Percentiles rank a stretch among this genome's conserved stretches.
Conservation (phyloP, 2,329 filamentous ascomycete species). For the Xylogone sp. region DNA sequence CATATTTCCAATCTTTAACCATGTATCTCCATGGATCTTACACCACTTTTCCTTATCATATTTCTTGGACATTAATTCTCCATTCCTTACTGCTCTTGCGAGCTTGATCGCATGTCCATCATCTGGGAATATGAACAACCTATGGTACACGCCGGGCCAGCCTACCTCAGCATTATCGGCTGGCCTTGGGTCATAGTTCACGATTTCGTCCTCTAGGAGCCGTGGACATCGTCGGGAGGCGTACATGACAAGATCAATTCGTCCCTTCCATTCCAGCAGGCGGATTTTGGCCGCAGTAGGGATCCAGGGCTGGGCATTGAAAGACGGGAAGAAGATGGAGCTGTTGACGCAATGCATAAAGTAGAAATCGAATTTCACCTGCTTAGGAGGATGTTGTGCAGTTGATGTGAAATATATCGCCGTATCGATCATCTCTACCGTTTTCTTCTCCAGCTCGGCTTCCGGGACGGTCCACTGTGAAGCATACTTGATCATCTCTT, state of each 20-base stretch:
- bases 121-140: conserved; percentile 52
- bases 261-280: conserved; percentile 78
- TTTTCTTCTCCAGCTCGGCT: conserved; percentile 44
- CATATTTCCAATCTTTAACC: conserved; percentile 58
- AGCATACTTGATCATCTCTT: conserved; percentile 60
- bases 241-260: conserved; percentile 72
- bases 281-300: conserved; percentile 57
- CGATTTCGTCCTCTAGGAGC: conserved; percentile 56
- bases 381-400: conserved; percentile 59
- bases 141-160: conserved; percentile 38
- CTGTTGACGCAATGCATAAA: conserved; percentile 73
- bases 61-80: conserved; percentile 44
- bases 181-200: conserved; percentile 52
- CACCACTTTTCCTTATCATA: conserved; percentile 48
- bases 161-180: conserved; percentile 21
- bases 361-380: conserved; percentile 79
- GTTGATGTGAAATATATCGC: conserved; percentile 44
- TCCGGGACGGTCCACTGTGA: conserved; percentile 55
- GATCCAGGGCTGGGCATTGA: conserved; percentile 61
- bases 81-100: conserved; percentile 64
- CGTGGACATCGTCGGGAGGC: conserved; percentile 61
- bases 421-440: conserved; percentile 68
- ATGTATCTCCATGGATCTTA: conserved; percentile 51
- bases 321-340: conserved; percentile 66
- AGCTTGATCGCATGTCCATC: conserved; percentile 83